A percentile compares a stretch with the other conserved stretches of the same genome.
Evolutionary conservation across 2,329 filamentous ascomycete species (phyloP).

Genomic region (Aureobasidium sp.): DNA sequence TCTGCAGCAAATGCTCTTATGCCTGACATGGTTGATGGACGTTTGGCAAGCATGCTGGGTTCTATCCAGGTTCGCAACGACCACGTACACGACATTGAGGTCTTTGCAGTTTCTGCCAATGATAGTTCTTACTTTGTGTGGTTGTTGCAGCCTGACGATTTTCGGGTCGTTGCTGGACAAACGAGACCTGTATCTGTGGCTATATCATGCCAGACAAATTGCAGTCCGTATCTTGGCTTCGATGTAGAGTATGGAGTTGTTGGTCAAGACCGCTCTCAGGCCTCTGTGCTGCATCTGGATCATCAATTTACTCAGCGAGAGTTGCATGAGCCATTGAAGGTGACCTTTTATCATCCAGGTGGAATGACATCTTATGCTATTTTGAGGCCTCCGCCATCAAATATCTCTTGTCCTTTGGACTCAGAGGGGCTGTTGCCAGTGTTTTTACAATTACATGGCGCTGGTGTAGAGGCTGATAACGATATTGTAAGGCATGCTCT

Average conservation of each 20-base stretch:
- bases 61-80: conserved; percentile 42
- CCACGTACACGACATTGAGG: conserved; percentile 19
- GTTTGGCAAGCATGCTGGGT: conserved; percentile 38
- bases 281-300: background rate
- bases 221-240: background rate
- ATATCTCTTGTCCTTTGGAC: conserved; percentile 13
- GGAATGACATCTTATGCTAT: conserved; percentile 50
- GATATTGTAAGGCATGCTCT: conserved; percentile 38
- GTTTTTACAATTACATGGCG: conserved; percentile 46
- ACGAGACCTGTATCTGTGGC: conserved; percentile 33
- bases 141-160: background rate
- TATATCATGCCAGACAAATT: conserved; percentile 18
- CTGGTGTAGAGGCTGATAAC: conserved; percentile 46
- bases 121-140: conserved; percentile 1
- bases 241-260: background rate
- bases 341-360: conserved; percentile 46
- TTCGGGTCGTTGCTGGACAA: conserved; percentile 28
- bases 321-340: conserved; percentile 39
- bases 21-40: conserved; percentile 43
- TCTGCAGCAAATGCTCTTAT: conserved; percentile 33
- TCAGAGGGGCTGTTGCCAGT: conserved; percentile 29
- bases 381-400: conserved; percentile 42
- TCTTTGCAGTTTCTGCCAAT: conserved; percentile 18
- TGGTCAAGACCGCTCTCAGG: background rate
- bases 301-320: conserved; percentile 17